Evolutionary conservation across 495 filamentous ascomycete genomes (phyloP).

Genomic region (Penicillium roqueforti): DNA sequence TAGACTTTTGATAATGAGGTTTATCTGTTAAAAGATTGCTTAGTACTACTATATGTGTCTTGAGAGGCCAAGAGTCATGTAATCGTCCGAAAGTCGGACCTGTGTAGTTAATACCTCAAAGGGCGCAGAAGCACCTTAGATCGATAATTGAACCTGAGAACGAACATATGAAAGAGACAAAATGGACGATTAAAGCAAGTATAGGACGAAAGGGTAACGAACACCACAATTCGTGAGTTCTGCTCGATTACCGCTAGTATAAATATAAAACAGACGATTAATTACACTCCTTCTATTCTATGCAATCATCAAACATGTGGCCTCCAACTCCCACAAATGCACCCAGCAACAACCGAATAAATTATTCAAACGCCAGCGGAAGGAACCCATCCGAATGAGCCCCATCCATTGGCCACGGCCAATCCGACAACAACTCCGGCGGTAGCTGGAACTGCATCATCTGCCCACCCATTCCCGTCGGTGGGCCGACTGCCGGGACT

Average conservation of each 20-base stretch:
- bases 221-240: background rate
- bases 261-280: slow-evolving; percentile 5
- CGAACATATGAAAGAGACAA: background rate
- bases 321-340: background rate
- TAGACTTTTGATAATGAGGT: too few relatives aligned
- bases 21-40: too few relatives aligned
- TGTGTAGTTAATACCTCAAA: too few relatives aligned
- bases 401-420: slow-evolving; percentile 41
- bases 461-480: slow-evolving; percentile 20
- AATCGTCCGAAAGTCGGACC: too few relatives aligned
- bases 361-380: slow-evolving; percentile 25
- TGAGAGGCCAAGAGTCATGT: too few relatives aligned
- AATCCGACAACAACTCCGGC: slow-evolving; percentile 32
- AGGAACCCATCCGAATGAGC: slow-evolving; percentile 26
- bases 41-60: too few relatives aligned
- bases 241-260: background rate
- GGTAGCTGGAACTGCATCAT: slow-evolving; percentile 39
- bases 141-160: background rate
- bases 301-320: background rate
- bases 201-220: background rate
- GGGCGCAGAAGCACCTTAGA: too few relatives aligned
- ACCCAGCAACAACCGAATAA: background rate
- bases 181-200: background rate
- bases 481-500: slow-evolving; percentile 2
- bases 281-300: slow-evolving; percentile 6